Evolutionary conservation across 83 land plant species (phyloP), one percentile per base, ranked within the genome.

Genomic region (Diphasiastrum complanatum): DNA sequence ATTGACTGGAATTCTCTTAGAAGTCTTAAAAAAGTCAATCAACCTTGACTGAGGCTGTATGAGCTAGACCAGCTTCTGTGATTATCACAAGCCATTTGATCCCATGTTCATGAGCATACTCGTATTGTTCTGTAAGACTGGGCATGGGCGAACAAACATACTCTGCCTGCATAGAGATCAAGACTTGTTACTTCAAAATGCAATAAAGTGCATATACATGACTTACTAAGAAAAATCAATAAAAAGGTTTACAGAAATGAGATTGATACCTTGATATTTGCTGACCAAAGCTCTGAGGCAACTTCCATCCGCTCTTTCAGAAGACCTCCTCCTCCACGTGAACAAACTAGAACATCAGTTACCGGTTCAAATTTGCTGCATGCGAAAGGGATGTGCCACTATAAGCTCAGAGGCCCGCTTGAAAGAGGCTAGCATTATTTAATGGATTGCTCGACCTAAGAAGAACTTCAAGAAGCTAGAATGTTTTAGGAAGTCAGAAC

Each of bases 101-200:
- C 23, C 83, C 91, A 80, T 85, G 87, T 40, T 88, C 96, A 63
- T 68, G 75, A 56, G 98, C 98, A 83, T 88, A 93, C 63, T 93
- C 98, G 62, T 93, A 93, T 71, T 93, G 98, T 59, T 88, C 91
- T 25, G 87, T 93, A 19, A 88, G 83, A 62, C 96, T 93, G 25
- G 96, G 96, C 43, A 85, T 91, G 10, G 74, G 37, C 4, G 58
- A 1, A 8, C 88, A 83, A 34, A 93, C 85, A 80, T 82, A 80
- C 48, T 88, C 84, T 29, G 98, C 96, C 98, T 93, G 85, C 67
- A 50, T 6, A 41, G 25, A 26, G 8, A 50, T 8, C 22, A 19
- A 50, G 0, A 1, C 16, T 19, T 16, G 53, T n/a, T 50, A 12
- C 53, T n/a, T 24, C 52, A 22, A 49, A 6, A 1, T n/a, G 14